These are phyloP conservation scores for Serendipita sp. DNA, from an alignment of 768 basidiomycete species.

Conservation along the genomic window DNA sequence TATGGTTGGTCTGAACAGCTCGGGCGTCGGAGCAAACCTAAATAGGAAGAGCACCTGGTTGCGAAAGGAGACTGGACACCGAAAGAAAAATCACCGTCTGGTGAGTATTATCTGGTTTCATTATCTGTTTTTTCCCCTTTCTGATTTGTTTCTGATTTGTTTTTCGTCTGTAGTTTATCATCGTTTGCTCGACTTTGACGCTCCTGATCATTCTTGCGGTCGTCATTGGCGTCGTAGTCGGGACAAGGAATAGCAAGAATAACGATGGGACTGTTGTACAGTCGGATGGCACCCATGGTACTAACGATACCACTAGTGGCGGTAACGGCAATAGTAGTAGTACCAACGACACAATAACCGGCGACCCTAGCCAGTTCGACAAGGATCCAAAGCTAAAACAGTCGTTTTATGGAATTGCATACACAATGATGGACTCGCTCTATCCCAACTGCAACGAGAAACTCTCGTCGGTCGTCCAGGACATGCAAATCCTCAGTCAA, in stretches of 20 bases:
- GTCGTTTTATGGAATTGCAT: constrained; percentile 75
- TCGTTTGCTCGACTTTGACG: neutral
- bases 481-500: neutral
- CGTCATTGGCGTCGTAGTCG: neutral
- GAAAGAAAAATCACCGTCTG: neutral
- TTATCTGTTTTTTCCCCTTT: no score
- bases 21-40: neutral
- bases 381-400: constrained; percentile 54
- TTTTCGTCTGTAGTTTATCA: neutral
- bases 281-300: neutral
- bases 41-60: neutral
- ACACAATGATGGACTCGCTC: constrained; percentile 64
- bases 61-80: neutral
- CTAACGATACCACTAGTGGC: neutral
- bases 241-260: neutral
- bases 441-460: constrained; percentile 37
- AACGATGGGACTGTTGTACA: neutral
- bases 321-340: neutral
- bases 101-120: neutral
- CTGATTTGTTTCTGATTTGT: neutral
- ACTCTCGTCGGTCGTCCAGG: neutral
- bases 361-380: constrained; percentile 61
- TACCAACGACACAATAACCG: neutral
- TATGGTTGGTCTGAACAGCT: neutral
- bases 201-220: neutral